A percentile compares a stretch with the other conserved stretches of the same genome.
These are phyloP conservation scores for Pseudoscleropodium purum DNA, from an alignment of 225 moss, liverwort and hornwort species.

Conservation along the genomic window DNA sequence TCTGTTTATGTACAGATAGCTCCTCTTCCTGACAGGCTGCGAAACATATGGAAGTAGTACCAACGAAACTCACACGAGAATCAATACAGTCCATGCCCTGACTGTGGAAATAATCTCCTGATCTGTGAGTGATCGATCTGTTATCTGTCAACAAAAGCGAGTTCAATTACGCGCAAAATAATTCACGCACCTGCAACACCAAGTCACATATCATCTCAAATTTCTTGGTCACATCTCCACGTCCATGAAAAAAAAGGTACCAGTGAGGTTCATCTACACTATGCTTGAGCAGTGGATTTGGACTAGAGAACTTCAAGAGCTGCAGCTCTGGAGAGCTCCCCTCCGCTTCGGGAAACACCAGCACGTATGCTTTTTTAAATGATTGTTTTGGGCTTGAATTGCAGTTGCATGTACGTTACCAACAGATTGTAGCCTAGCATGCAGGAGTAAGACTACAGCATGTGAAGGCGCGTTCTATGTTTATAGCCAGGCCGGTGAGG, in stretches of 20 bases:
- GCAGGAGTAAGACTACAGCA: background rate
- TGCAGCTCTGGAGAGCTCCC: background rate
- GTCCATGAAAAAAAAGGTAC: background rate
- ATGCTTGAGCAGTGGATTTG: background rate
- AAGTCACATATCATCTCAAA: background rate
- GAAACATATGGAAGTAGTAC: background rate
- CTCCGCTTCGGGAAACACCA: background rate
- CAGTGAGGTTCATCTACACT: background rate
- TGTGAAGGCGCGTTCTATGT: background rate
- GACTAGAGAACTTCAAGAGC: background rate
- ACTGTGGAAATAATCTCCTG: background rate
- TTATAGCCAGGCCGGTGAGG: background rate
- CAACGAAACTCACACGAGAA: background rate
- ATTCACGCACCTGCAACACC: too few species aligned
- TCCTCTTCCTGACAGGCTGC: background rate
- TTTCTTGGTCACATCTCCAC: background rate
- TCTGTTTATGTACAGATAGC: background rate
- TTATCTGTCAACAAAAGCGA: background rate
- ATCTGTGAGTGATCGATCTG: background rate
- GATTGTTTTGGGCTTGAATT: too few species aligned
- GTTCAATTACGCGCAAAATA: background rate
- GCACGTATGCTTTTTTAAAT: background rate
- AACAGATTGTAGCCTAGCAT: background rate
- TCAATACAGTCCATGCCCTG: background rate
- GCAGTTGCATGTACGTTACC: background rate